phyloP scores from a whole-genome alignment of 2,329 filamentous ascomycete genomes.

The Ambrosiella xylebori region DNA sequence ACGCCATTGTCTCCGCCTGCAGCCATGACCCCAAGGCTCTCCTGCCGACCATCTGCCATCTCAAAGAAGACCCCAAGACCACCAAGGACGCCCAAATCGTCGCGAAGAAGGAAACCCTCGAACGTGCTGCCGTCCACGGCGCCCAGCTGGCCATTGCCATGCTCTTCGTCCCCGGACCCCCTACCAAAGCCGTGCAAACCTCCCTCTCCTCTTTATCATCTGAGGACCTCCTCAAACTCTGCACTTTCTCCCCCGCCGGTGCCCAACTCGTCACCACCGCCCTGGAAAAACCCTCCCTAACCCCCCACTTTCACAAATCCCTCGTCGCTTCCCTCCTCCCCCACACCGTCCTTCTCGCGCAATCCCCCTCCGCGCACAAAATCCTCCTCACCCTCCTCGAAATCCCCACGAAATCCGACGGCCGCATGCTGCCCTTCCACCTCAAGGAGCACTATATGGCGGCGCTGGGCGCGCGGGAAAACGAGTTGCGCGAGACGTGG shows the following conservation, averaged over 20 bases:
- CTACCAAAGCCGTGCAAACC: slow-evolving; percentile 55
- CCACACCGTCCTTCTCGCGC: slow-evolving; percentile 28
- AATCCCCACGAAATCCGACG: slow-evolving; percentile 31
- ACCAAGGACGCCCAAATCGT: slow-evolving; percentile 16
- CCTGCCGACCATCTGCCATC: slow-evolving; percentile 32
- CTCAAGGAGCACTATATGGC: slow-evolving; percentile 39
- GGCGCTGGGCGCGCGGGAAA: slow-evolving; percentile 30
- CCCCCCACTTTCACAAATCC: slow-evolving; percentile 38
- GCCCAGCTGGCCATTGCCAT: slow-evolving; percentile 68
- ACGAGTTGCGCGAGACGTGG: slow-evolving; percentile 33
- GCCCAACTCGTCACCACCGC: slow-evolving; percentile 34
- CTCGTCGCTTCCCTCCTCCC: slow-evolving; percentile 32
- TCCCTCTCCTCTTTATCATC: slow-evolving; percentile 44
- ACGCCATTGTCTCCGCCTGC: slow-evolving; percentile 30
- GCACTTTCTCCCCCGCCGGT: slow-evolving; percentile 35
- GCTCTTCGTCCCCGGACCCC: slow-evolving; percentile 51
- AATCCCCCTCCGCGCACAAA: slow-evolving; percentile 33
- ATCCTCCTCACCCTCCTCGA: slow-evolving; percentile 20
- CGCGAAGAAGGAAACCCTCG: slow-evolving; percentile 5
- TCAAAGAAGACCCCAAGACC: slow-evolving; percentile 22
- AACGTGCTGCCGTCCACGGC: slow-evolving; percentile 39
- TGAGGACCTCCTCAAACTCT: slow-evolving; percentile 44
- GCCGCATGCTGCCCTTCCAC: slow-evolving; percentile 34
- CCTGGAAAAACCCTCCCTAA: slow-evolving; percentile 29
- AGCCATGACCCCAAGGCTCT: slow-evolving; percentile 30